Evolutionary conservation across 2,329 filamentous ascomycete genomes (phyloP).

Genomic region (Xylaria arbuscula): DNA sequence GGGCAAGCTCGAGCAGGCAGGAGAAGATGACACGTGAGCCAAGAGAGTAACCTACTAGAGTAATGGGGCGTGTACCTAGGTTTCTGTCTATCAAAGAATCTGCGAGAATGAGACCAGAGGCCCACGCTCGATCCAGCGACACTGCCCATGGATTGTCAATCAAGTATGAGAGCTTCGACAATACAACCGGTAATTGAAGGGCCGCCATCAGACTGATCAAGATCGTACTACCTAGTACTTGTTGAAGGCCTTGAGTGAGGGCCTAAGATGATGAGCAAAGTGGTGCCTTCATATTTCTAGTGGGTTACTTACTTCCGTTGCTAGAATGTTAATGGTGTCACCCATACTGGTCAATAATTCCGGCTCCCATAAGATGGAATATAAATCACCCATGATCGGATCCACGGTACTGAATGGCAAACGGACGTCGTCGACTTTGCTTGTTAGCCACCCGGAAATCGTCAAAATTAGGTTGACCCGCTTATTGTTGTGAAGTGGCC

Average conservation of each 20-base stretch:
- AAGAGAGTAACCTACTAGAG: conserved; percentile 92
- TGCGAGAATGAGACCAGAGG: conserved; percentile 90
- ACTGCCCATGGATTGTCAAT: conserved; percentile 99
- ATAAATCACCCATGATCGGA: conserved; percentile 97
- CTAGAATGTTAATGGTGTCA: conserved; percentile 97
- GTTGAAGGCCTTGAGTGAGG: conserved; percentile 94
- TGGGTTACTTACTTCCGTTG: conserved; percentile 81
- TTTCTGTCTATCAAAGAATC: conserved; percentile 94
- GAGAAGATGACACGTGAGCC: conserved; percentile 93
- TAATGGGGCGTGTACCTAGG: conserved; percentile 89
- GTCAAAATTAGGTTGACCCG: conserved; percentile 95
- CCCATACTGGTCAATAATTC: conserved; percentile 98
- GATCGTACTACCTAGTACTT: conserved; percentile 91
- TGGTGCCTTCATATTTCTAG: neutral
- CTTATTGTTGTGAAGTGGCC: conserved; percentile 97
- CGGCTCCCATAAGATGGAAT: conserved; percentile 96
- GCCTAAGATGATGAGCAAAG: conserved; percentile 67
- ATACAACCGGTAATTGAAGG: conserved; percentile 87
- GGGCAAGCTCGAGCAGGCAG: conserved; percentile 86
- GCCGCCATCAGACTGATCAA: conserved; percentile 91
- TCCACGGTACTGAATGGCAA: conserved; percentile 96
- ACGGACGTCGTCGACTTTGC: conserved; percentile 95
- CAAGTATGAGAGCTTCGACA: conserved; percentile 93
- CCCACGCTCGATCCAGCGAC: conserved; percentile 89
- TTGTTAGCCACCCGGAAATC: conserved; percentile 97